Percentiles rank a stretch among this genome's conserved stretches.
phyloP scores from a whole-genome alignment of 192 early-diverging fungal genomes.

The Gigaspora rosea region DNA sequence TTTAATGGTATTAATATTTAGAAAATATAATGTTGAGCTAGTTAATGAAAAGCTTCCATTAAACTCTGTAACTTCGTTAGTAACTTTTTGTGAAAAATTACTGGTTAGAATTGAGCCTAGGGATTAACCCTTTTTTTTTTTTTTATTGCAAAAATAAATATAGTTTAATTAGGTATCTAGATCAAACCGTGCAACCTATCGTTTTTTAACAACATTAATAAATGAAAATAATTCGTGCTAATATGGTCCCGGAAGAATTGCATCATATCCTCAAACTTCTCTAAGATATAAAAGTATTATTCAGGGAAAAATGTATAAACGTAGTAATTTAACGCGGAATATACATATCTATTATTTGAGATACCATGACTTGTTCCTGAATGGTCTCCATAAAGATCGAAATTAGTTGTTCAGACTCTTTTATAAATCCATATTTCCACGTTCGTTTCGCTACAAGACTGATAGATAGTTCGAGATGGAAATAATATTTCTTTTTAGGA shows the following conservation, averaged over 20 bases:
- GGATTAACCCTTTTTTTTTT: no score
- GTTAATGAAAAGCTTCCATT: not conserved
- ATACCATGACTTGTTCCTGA: slow-evolving; percentile 69
- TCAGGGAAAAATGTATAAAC: not conserved
- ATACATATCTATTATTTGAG: not conserved
- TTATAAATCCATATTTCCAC: slow-evolving; percentile 80
- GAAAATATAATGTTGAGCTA: not conserved
- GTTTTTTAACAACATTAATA: slow-evolving; percentile 72
- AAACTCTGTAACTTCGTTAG: not conserved
- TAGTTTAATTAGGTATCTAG: no score
- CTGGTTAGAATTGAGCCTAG: not conserved
- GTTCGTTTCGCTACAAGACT: slow-evolving; percentile 83
- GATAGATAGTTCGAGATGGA: slow-evolving; percentile 92
- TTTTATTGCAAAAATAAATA: no score
- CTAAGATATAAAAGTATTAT: not conserved
- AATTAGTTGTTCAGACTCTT: slow-evolving; percentile 81
- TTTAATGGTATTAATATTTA: not conserved
- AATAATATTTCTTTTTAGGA: slow-evolving; percentile 88
- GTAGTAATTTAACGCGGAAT: not conserved
- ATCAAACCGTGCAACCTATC: slow-evolving; percentile 71
- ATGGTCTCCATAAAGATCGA: slow-evolving; percentile 84
- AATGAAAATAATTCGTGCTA: slow-evolving; percentile 95
- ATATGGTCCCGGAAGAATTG: slow-evolving; percentile 80
- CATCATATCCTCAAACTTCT: slow-evolving; percentile 80
- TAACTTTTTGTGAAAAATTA: not conserved